Percentiles rank a stretch among this genome's conserved stretches.
Evolutionary conservation across 768 basidiomycete genomes (phyloP).

Genomic region (Tylopilus plumbeoviolaceoides): DNA sequence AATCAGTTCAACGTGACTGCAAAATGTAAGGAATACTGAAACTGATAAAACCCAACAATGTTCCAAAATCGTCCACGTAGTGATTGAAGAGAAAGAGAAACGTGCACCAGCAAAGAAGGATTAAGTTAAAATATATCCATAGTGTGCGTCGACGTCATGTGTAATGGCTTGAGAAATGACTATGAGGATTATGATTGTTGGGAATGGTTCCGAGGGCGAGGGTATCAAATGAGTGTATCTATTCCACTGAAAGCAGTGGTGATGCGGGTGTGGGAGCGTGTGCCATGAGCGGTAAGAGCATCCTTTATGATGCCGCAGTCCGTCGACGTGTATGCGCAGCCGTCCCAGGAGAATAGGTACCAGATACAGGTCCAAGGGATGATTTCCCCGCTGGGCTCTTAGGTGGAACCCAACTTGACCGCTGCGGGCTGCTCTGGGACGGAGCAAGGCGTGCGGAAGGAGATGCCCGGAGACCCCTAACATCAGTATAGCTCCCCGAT

Average conservation of each 20-base stretch:
- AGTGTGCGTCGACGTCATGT: constrained; percentile 12
- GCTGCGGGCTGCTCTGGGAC: constrained; percentile 14
- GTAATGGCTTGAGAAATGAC: constrained; percentile 14
- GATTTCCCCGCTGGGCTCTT: constrained; percentile 9
- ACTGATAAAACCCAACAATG: constrained; percentile 9
- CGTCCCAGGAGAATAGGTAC: constrained; percentile 10
- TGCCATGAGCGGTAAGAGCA: background rate
- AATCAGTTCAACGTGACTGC: constrained; percentile 15
- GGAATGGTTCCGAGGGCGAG: constrained; percentile 13
- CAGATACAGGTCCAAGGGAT: constrained; percentile 16
- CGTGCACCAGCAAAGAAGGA: background rate
- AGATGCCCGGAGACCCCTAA: constrained; percentile 11
- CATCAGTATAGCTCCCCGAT: constrained; percentile 15
- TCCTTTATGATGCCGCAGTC: constrained; percentile 20
- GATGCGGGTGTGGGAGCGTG: constrained; percentile 5
- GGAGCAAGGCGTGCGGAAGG: constrained; percentile 6
- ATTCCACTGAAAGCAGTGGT: constrained; percentile 9
- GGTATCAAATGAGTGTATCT: constrained; percentile 29
- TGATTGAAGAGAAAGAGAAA: constrained; percentile 4
- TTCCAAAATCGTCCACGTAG: constrained; percentile 18
- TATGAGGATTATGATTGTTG: constrained; percentile 15
- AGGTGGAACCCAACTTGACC: constrained; percentile 24
- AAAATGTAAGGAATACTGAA: constrained; percentile 9
- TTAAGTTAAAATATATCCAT: constrained; percentile 25
- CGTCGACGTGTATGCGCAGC: constrained; percentile 15